A percentile compares a stretch with the other conserved stretches of the same genome.
Conservation (phyloP, 2,329 filamentous ascomycete species). For the Coccinonectria pachysandricola region DNA sequence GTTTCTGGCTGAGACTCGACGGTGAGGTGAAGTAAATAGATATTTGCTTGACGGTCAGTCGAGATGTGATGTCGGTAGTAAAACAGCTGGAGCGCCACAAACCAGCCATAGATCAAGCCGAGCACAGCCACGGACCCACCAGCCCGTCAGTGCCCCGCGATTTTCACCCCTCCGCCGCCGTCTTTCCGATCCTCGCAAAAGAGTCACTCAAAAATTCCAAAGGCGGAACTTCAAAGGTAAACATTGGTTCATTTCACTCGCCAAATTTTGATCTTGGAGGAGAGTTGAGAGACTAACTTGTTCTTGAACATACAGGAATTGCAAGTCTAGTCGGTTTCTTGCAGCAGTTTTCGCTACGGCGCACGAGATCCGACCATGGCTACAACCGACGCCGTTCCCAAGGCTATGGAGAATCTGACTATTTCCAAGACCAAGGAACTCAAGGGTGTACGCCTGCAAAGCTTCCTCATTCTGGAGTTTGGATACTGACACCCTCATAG, state of each 20-base stretch:
- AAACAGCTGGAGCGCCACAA: constrained; percentile 12
- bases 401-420: constrained; percentile 40
- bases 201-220: constrained; percentile 24
- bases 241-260: constrained; percentile 3
- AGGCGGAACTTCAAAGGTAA: constrained; percentile 14
- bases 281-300: constrained; percentile 4
- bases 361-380: constrained; percentile 31
- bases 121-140: constrained; percentile 10
- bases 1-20: constrained; percentile 6
- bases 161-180: constrained; percentile 27
- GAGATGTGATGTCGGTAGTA: constrained; percentile 5
- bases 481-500: constrained; percentile 28
- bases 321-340: constrained; percentile 14
- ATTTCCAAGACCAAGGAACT: constrained; percentile 52
- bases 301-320: constrained; percentile 1
- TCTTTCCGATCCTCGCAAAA: constrained; percentile 9
- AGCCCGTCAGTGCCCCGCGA: constrained; percentile 22
- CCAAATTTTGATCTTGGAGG: not conserved
- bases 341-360: constrained; percentile 8
- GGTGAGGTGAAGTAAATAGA: constrained; percentile 4
- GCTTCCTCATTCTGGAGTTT: constrained; percentile 1
- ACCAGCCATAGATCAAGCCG: constrained; percentile 13
- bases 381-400: constrained; percentile 27
- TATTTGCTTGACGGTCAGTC: constrained; percentile 3
- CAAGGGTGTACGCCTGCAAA: constrained; percentile 46